Evolutionary conservation across 1,139 yeast genomes (phyloP).

Genomic region (Pichia norvegensis): DNA sequence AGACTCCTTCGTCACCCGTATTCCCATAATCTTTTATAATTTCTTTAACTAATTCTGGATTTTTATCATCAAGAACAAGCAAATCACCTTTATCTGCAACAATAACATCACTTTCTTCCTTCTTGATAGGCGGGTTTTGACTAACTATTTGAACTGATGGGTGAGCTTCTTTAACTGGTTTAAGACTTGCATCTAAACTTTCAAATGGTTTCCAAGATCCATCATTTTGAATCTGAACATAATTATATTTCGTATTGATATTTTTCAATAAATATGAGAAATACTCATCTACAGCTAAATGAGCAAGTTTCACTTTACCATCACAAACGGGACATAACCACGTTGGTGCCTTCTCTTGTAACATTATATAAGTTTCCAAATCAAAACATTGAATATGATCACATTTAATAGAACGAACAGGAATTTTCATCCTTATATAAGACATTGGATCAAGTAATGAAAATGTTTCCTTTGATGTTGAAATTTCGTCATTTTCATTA

Average conservation of each 20-base stretch:
- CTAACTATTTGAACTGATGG: conserved; percentile 1
- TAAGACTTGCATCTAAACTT: conserved; percentile 3
- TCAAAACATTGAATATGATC: conserved; percentile 71
- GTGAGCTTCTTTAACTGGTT: conserved; percentile 7
- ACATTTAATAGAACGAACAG: conserved; percentile 53
- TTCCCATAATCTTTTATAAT: background rate
- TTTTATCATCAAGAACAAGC: conserved; percentile 8
- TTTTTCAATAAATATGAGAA: conserved; percentile 41
- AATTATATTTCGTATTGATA: conserved; percentile 43
- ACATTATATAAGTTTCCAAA: conserved; percentile 47
- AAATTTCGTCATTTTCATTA: conserved; percentile 43
- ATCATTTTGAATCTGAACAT: conserved; percentile 46
- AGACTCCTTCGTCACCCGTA: background rate
- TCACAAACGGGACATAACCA: conserved; percentile 69
- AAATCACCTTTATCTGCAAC: conserved; percentile 5
- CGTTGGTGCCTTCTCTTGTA: conserved; percentile 55
- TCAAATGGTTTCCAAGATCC: conserved; percentile 46
- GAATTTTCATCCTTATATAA: conserved; percentile 50
- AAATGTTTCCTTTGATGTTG: conserved; percentile 44
- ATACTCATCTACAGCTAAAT: conserved; percentile 55
- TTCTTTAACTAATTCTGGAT: conserved; percentile 1
- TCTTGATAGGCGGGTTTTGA: conserved; percentile 6
- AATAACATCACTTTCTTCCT: conserved; percentile 12
- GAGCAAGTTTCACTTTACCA: conserved; percentile 35
- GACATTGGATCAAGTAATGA: conserved; percentile 61